Conservation (phyloP, 805 yeast species). For the Candida orba region DNA sequence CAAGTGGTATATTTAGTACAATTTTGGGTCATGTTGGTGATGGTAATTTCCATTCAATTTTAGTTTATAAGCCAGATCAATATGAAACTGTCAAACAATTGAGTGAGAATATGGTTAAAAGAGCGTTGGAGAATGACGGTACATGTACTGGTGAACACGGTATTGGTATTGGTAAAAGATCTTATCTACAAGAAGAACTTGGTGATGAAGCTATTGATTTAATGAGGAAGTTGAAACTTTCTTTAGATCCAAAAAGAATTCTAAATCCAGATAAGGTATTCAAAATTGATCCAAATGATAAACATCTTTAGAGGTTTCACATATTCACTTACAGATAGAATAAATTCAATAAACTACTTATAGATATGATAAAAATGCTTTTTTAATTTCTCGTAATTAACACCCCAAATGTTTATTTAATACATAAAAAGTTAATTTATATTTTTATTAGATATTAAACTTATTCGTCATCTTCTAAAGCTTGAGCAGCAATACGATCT, state of each 20-base stretch:
- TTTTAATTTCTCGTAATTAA: conserved; percentile 9
- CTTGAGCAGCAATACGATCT: conserved; percentile 99
- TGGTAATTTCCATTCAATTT: conserved; percentile 66
- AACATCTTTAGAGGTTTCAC: conserved; percentile 6
- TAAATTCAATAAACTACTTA: no score
- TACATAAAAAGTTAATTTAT: conserved; percentile 6
- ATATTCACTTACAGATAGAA: background rate
- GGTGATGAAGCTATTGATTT: conserved; percentile 57
- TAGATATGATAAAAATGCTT: conserved; percentile 3
- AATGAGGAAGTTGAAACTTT: conserved; percentile 64
- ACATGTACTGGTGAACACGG: conserved; percentile 86
- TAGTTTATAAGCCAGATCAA: conserved; percentile 48
- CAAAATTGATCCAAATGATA: conserved; percentile 50
- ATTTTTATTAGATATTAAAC: conserved; percentile 5
- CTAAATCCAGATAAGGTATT: conserved; percentile 71
- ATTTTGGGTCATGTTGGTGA: conserved; percentile 77
- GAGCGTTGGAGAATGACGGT: conserved; percentile 65
- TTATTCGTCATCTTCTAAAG: conserved; percentile 81
- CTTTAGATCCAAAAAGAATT: conserved; percentile 63
- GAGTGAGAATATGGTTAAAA: conserved; percentile 51
- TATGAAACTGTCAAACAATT: conserved; percentile 36
- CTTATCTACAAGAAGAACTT: conserved; percentile 49
- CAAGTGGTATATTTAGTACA: conserved; percentile 44
- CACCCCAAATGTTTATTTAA: conserved; percentile 11
- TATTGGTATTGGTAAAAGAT: conserved; percentile 66